Conservation (phyloP, 2,329 filamentous ascomycete species). For the Westerdykella sp. region DNA sequence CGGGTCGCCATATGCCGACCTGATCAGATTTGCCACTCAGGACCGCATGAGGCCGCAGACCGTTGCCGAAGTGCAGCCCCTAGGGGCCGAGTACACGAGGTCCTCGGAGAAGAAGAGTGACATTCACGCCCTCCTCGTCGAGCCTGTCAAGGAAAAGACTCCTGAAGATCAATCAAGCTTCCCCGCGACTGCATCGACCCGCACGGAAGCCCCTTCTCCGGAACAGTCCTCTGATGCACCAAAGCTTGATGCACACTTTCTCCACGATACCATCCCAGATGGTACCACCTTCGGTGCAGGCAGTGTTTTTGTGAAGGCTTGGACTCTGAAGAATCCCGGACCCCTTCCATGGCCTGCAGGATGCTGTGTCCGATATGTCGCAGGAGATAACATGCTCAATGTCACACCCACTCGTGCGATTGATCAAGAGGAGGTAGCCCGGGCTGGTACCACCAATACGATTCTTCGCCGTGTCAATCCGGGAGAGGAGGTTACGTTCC, state of each 20-base stretch:
- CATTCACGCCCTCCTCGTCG: conserved; percentile 35
- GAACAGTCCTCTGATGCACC: no score
- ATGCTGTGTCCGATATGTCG: conserved; percentile 84
- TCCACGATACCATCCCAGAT: conserved; percentile 72
- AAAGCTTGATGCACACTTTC: conserved; percentile 57
- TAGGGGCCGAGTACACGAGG: conserved; percentile 38
- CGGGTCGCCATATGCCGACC: conserved; percentile 11
- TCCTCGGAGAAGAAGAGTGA: conserved; percentile 36
- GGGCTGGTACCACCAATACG: conserved; percentile 76
- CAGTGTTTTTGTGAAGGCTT: conserved; percentile 78
- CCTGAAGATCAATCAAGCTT: conserved; percentile 11
- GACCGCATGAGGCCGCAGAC: conserved; percentile 62
- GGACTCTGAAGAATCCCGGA: conserved; percentile 84
- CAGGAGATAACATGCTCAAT: conserved; percentile 94
- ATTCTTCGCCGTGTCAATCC: conserved; percentile 63
- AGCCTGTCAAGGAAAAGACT: conserved; percentile 22
- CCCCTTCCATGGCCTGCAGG: conserved; percentile 75
- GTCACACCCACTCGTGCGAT: conserved; percentile 73
- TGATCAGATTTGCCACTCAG: conserved; percentile 44
- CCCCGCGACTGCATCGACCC: conserved; percentile 4
- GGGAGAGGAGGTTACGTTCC: conserved; percentile 73
- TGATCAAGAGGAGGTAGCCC: conserved; percentile 68
- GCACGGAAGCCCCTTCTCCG: background rate
- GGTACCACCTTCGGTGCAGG: conserved; percentile 66
- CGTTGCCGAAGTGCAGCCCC: conserved; percentile 53